These are phyloP conservation scores for Boletus vermiculosoides DNA, from an alignment of 768 basidiomycete genomes.

Conservation along the genomic window DNA sequence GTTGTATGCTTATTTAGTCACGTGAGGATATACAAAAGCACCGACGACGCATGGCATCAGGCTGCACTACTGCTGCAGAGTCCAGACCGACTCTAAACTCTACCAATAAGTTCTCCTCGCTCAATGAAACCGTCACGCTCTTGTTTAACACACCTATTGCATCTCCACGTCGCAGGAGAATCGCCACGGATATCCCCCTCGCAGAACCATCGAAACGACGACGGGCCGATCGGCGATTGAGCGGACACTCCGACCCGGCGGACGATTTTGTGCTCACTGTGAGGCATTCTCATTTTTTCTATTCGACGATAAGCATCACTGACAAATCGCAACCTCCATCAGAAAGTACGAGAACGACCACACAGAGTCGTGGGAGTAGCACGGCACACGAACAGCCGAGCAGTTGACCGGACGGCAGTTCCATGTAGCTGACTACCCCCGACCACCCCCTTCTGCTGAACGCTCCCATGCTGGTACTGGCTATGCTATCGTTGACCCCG, in stretches of 20 bases:
- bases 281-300: constrained; percentile 2
- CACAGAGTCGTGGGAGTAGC: constrained; percentile 12
- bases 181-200: constrained; percentile 16
- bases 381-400: background rate
- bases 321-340: constrained; percentile 1
- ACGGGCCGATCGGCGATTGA: background rate
- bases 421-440: background rate
- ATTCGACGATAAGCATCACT: background rate
- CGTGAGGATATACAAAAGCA: too few relatives aligned
- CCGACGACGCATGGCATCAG: too few relatives aligned
- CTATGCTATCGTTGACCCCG: background rate
- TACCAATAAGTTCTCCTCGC: constrained; percentile 12
- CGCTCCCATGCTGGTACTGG: constrained; percentile 9
- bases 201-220: constrained; percentile 14
- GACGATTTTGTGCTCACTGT: constrained; percentile 13
- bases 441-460: background rate
- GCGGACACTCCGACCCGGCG: background rate
- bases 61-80: too few relatives aligned
- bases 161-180: background rate
- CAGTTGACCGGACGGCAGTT: too few relatives aligned
- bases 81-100: background rate
- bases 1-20: too few relatives aligned
- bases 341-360: constrained; percentile 12
- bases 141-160: constrained; percentile 28
- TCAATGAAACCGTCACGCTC: constrained; percentile 15